Conservation (phyloP, 441 rosid species). For the Euphorbia celastroides region DNA sequence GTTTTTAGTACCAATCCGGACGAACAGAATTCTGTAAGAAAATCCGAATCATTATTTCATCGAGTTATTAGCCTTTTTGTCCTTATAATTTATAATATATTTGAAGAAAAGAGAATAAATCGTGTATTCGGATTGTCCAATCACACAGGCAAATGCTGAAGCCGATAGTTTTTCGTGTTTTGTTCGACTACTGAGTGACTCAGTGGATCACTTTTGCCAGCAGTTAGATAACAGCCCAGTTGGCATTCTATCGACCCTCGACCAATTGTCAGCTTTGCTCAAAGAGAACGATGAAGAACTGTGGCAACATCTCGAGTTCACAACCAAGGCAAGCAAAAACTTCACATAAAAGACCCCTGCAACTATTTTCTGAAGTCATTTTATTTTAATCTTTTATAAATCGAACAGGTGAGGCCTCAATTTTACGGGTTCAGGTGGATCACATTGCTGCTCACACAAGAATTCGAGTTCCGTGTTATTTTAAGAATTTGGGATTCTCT, state of each 20-base stretch:
- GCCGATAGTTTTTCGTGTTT: conserved; percentile 68
- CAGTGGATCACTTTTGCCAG: conserved; percentile 65
- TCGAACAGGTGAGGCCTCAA: conserved; percentile 57
- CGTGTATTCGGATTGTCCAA: not conserved
- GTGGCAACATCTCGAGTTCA: conserved; percentile 62
- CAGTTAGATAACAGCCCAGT: conserved; percentile 60
- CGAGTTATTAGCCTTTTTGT: not conserved
- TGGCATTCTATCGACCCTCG: conserved; percentile 59
- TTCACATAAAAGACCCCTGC: not conserved
- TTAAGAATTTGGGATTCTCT: conserved; percentile 75
- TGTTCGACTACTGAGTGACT: conserved; percentile 54
- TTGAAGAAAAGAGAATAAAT: no score
- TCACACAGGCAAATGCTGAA: conserved; percentile 50
- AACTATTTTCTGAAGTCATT: not conserved
- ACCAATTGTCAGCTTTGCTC: conserved; percentile 46
- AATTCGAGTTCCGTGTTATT: conserved; percentile 53
- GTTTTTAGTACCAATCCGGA: conserved; percentile 48
- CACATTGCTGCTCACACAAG: conserved; percentile 67
- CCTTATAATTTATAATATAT: not conserved
- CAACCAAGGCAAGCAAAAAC: conserved; percentile 37
- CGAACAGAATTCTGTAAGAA: conserved; percentile 54
- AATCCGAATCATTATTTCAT: not conserved
- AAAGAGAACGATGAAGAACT: conserved; percentile 56
- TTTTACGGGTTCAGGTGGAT: conserved; percentile 78
- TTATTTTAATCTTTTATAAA: not conserved